Percentiles rank a stretch among this genome's conserved stretches.
These are phyloP conservation scores for Cruciata laevipes DNA, from an alignment of 257 asterid species.

Conservation along the genomic window DNA sequence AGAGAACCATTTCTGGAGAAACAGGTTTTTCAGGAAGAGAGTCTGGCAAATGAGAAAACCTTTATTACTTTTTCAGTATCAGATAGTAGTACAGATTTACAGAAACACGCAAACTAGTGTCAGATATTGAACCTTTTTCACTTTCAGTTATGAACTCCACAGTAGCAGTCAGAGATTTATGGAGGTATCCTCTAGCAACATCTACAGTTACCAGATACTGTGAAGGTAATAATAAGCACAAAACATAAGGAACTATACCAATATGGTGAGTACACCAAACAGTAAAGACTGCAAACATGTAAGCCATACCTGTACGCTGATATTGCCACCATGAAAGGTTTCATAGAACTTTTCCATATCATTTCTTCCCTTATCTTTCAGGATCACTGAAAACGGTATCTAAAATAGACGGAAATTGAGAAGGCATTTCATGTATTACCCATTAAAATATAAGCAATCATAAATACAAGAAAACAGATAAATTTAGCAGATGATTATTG, in stretches of 20 bases:
- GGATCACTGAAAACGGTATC: constrained; percentile 67
- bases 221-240: constrained; percentile 28
- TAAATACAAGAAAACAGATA: not conserved
- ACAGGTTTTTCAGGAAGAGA: constrained; percentile 54
- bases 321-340: constrained; percentile 78
- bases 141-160: constrained; percentile 66
- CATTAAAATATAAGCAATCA: not conserved
- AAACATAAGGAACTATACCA: constrained; percentile 23
- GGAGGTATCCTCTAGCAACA: constrained; percentile 69
- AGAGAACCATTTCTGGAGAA: constrained; percentile 64
- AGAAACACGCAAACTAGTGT: constrained; percentile 10
- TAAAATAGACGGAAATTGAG: constrained; percentile 14
- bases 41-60: constrained; percentile 34
- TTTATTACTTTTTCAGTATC: constrained; percentile 18
- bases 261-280: not conserved
- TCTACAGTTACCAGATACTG: constrained; percentile 73
- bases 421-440: not conserved
- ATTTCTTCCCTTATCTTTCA: constrained; percentile 48
- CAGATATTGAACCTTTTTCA: constrained; percentile 42
- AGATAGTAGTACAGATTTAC: not conserved
- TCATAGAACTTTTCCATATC: constrained; percentile 55
- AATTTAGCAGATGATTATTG: not conserved
- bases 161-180: constrained; percentile 61
- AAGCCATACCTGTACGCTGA: constrained; percentile 63
- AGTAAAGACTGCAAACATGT: not conserved